phyloP scores from a whole-genome alignment of 2,329 filamentous ascomycete species.

The Cryphonectria nitschkei region DNA sequence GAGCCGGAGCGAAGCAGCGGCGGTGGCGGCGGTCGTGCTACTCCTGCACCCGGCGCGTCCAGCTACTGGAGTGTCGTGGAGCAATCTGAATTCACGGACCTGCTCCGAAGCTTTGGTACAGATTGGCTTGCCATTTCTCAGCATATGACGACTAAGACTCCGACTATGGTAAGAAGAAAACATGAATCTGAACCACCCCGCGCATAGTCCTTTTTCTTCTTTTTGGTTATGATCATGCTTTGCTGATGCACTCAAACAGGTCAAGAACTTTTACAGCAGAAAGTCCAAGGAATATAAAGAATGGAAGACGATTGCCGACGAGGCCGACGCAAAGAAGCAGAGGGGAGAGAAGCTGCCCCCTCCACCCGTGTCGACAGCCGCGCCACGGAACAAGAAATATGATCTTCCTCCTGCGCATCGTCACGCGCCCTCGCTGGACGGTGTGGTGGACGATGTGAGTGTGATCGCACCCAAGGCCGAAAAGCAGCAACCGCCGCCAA shows the following conservation, averaged over 20 bases:
- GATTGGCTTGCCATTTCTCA: conserved; percentile 77
- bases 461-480: conserved; percentile 51
- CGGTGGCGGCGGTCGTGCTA: conserved; percentile 37
- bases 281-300: conserved; percentile 58
- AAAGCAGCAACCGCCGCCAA: conserved; percentile 34
- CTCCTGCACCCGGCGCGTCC: conserved; percentile 61
- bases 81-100: conserved; percentile 73
- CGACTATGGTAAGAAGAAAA: conserved; percentile 69
- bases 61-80: conserved; percentile 90
- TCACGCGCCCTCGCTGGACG: conserved; percentile 47
- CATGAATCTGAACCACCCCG: no score
- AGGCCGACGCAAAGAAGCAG: conserved; percentile 60
- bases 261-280: conserved; percentile 70
- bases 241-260: conserved; percentile 47
- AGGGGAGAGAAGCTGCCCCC: conserved; percentile 63
- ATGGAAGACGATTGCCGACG: conserved; percentile 62
- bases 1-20: conserved; percentile 45
- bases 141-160: conserved; percentile 82
- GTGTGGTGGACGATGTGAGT: conserved; percentile 49
- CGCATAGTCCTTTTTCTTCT: no score
- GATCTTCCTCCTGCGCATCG: conserved; percentile 50
- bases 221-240: no score
- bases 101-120: conserved; percentile 75
- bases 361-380: conserved; percentile 59
- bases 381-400: conserved; percentile 55